A percentile compares a stretch with the other conserved stretches of the same genome.
Evolutionary conservation across 441 rosid genomes (phyloP).

Genomic region (Pelargonium myrrhifolium): DNA sequence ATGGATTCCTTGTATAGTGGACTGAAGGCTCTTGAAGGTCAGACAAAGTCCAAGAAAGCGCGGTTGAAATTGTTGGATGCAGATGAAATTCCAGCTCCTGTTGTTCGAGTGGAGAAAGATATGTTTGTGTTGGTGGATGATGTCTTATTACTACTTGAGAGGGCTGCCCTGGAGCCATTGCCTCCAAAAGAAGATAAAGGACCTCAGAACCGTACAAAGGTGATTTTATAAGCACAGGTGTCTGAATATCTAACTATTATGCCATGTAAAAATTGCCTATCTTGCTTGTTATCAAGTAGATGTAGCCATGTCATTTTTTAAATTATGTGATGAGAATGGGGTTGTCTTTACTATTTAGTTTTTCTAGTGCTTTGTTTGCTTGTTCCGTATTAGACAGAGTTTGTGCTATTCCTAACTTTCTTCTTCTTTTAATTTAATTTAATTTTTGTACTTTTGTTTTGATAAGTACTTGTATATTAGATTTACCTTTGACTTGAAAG

Average conservation of each 20-base stretch:
- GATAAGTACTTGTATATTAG: too few species aligned
- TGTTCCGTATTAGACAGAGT: neutral
- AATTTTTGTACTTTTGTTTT: too few species aligned
- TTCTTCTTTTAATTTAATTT: too few species aligned
- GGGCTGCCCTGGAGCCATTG: constrained; percentile 74
- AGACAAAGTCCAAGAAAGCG: constrained; percentile 58
- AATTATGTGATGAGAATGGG: neutral
- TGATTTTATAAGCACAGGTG: constrained; percentile 21
- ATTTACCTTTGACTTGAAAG: too few species aligned
- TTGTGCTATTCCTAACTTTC: too few species aligned
- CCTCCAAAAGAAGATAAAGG: constrained; percentile 88
- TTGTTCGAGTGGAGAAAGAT: constrained; percentile 74
- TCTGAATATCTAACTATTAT: neutral
- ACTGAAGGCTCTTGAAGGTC: constrained; percentile 83
- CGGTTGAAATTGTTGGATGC: constrained; percentile 45
- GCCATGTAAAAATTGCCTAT: too few species aligned
- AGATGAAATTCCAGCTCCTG: constrained; percentile 78
- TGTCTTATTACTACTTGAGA: constrained; percentile 64
- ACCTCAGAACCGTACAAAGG: constrained; percentile 82
- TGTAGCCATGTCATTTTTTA: neutral
- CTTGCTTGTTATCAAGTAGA: too few species aligned
- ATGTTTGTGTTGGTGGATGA: constrained; percentile 82
- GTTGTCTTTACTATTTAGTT: neutral
- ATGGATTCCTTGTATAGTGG: constrained; percentile 97
- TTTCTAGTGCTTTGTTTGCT: neutral